Conservation (phyloP, 176 grass and related monocot species). For the Carex pumila region DNA sequence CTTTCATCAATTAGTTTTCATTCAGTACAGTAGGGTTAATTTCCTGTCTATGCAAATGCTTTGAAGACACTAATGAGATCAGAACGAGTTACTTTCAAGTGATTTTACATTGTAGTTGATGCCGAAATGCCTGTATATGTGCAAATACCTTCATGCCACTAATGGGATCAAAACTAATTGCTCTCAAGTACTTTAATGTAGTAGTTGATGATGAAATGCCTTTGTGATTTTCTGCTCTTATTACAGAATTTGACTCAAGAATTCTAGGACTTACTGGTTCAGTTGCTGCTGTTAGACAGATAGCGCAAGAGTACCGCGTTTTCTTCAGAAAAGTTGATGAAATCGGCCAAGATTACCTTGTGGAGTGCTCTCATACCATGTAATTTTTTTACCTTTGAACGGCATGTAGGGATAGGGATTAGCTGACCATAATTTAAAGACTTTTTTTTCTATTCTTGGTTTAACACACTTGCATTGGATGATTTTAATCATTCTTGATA, state of each 20-base stretch:
- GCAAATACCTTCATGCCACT: not conserved
- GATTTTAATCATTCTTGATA: not conserved
- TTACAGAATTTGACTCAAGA: conserved; percentile 80
- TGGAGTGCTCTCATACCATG: conserved; percentile 85
- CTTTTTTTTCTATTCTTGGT: not conserved
- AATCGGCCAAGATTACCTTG: conserved; percentile 82
- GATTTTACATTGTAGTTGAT: not conserved
- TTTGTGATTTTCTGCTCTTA: conserved; percentile 20
- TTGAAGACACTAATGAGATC: not conserved
- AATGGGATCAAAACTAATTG: not conserved
- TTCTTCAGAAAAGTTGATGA: conserved; percentile 87
- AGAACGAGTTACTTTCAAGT: not conserved
- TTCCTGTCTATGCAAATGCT: not conserved
- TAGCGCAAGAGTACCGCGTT: conserved; percentile 86
- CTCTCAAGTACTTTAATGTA: not conserved
- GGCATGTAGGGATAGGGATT: not conserved
- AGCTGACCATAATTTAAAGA: not conserved
- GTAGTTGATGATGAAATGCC: not conserved
- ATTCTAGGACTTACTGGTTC: conserved; percentile 79
- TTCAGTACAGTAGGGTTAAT: not conserved
- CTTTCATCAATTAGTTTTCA: not conserved
- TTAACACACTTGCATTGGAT: not conserved
- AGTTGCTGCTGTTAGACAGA: conserved; percentile 65
- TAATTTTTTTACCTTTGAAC: conserved; percentile 14
- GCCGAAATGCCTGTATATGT: not conserved